phyloP scores from a whole-genome alignment of 2,329 filamentous ascomycete species.

The Beauveria varroae region DNA sequence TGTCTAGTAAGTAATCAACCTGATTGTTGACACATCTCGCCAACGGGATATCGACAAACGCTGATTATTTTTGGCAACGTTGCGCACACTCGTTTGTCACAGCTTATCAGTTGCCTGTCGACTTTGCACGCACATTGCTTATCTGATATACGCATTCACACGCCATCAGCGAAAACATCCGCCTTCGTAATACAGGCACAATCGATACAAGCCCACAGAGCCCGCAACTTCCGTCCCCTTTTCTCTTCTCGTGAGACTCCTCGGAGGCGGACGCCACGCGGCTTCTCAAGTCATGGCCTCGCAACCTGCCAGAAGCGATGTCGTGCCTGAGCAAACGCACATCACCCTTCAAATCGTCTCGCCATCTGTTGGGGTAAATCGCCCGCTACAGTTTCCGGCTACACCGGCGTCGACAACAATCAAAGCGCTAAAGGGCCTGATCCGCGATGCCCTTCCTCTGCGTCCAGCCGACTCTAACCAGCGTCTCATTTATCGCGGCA shows the following conservation, averaged over 20 bases:
- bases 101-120: not conserved
- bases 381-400: constrained; percentile 41
- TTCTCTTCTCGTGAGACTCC: not conserved
- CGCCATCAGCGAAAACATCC: not conserved
- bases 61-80: not conserved
- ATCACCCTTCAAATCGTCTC: constrained; percentile 54
- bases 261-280: not conserved
- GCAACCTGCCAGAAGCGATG: not conserved
- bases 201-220: not conserved
- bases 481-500: constrained; percentile 53
- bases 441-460: constrained; percentile 42
- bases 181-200: not conserved
- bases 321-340: constrained; percentile 17
- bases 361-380: constrained; percentile 46
- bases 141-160: not conserved
- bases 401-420: constrained; percentile 46
- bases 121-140: not conserved
- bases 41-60: not conserved
- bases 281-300: constrained; percentile 8
- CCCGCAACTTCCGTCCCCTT: not conserved
- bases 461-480: constrained; percentile 48
- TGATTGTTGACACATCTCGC: not conserved
- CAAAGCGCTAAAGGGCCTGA: constrained; percentile 49
- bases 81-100: not conserved
- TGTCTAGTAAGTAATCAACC: not conserved